Evolutionary conservation across 352 stramenopile genomes (phyloP), one percentile per base, ranked within the genome.

Genomic region (Pilasporangium apinafurcum): DNA sequence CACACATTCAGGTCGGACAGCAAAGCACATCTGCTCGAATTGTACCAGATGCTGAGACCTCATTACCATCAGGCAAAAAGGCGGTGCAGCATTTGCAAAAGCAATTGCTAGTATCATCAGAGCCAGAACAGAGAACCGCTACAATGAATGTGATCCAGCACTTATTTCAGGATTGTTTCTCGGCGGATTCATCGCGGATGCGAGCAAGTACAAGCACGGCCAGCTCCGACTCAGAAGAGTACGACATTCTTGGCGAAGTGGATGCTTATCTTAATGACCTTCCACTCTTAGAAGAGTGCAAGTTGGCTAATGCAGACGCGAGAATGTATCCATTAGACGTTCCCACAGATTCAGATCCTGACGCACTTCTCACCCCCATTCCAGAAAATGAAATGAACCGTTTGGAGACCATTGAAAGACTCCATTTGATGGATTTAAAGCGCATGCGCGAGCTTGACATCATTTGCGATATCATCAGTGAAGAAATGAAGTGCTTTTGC

Each of bases 101-200:
- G 8, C 49, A 60, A 20, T 27, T 69, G 17, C 45, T 32, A 0
- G 28, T 49, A 1, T 54, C 68, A 6, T 53, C 44, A 4, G 63
- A 59, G 9, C 25, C 56, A 10, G 48, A 49, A 12, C 57, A 71
- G 43, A 35, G 49, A 14, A 74, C 65, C 9, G 56, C 84, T 8
- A 68, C 81, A 63, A 77, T 53, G 1, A 51, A 43, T 12, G 70
- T 86, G 18, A 77, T 86, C 50, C 66, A 79, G 35, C 53, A 68
- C 27, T 44, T 86, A 44, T 34, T 28, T 31, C 49, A n/a, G 36
- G 28, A 22, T 40, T 37, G 22, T 40, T 33, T 21, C 37, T 17
- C 16, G 7, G 14, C 14, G 5, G 14, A 22, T 9, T 17, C 25
- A 37, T 53, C 36, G 48, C 46, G 13, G 37, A 42, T 8, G 17